phyloP scores from a whole-genome alignment of 148 eudicot genomes.

The Polygonum aviculare region DNA sequence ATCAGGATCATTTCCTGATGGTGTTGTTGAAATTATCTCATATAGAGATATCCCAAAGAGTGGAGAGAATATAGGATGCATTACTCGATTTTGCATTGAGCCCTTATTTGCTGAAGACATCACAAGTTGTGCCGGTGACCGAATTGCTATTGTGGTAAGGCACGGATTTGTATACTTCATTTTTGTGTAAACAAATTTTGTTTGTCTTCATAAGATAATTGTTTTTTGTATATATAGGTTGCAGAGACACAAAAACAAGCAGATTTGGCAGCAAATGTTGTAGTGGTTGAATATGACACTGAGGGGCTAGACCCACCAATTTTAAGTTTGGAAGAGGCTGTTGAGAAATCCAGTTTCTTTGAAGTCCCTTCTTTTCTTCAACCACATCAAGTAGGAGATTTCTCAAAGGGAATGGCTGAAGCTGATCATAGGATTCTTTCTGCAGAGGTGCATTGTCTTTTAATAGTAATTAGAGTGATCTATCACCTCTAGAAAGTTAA shows the following conservation, averaged over 20 bases:
- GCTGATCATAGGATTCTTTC: conserved; percentile 81
- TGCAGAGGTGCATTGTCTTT: conserved; percentile 43
- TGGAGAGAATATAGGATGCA: conserved; percentile 63
- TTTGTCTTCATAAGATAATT: background rate
- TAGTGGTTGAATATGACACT: conserved; percentile 54
- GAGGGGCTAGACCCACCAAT: conserved; percentile 70
- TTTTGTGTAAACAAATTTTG: background rate
- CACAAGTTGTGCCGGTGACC: conserved; percentile 65
- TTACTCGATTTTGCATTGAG: conserved; percentile 44
- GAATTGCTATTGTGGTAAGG: conserved; percentile 75
- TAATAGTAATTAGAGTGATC: too few species aligned
- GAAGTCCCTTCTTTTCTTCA: conserved; percentile 45
- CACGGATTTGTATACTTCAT: background rate
- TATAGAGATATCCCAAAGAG: conserved; percentile 66
- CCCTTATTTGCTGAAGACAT: conserved; percentile 75
- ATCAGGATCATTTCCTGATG: conserved; percentile 33
- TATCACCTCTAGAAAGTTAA: too few species aligned
- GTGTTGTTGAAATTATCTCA: conserved; percentile 43
- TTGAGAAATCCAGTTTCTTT: conserved; percentile 65
- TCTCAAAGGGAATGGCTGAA: conserved; percentile 79
- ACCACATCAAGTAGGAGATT: conserved; percentile 66
- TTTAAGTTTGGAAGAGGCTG: conserved; percentile 86
- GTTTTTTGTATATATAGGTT: conserved; percentile 43
- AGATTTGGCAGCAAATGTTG: conserved; percentile 59
- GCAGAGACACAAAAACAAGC: conserved; percentile 80